Evolutionary conservation across 2,329 filamentous ascomycete species (phyloP), one percentile per base, ranked within the genome.

Genomic region (Elsinoe ampelina): DNA sequence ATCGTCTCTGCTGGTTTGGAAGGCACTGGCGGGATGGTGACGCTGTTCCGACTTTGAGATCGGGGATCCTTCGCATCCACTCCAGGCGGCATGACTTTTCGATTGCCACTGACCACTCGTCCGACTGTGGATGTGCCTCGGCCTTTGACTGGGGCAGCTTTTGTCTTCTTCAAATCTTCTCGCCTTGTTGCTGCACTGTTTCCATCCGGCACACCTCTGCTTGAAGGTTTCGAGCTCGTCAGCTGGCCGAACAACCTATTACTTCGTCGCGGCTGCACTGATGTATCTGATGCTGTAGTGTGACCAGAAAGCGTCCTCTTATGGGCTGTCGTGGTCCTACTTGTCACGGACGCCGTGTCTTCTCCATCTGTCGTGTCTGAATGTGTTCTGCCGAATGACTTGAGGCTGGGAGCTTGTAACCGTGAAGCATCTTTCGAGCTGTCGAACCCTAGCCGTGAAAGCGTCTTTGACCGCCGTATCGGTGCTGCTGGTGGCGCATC

Each of bases 241-340:
- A 85, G 85, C 59, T 84, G 80, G 60, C 82, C 83, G 64, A 88
- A 69, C 22, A 77, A 59, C 34, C 75, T 66, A 41, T 72, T 72
- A 58, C 75, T 77, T 58, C 75, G 69, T 42, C 75, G 65, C 32
- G 72, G 72, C 30, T 71, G 72, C 19, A 72, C 69, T n/a, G 73
- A 69, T n/a, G 69, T 68, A 11, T 63, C 55, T 51, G 63, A 61
- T 32, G 67, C 60, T 41, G 71, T 70, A n/a, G 71, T 74, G 63
- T 95, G 89, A 3, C 92, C 92, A 39, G 92, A 95, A n/a, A 95
- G 81, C 1, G 90, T 96, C 63, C 92, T 83, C 73, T 96, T 97
- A 68, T 90, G 83, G 59, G 91, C 63, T 22, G 17, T 30, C 6
- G 57, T 57, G 12, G 47, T 19, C 61, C 66, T 50, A 57, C 60